These are phyloP conservation scores for Neofusicoccum cordaticola DNA, from an alignment of 2,329 filamentous ascomycete species.

Conservation along the genomic window DNA sequence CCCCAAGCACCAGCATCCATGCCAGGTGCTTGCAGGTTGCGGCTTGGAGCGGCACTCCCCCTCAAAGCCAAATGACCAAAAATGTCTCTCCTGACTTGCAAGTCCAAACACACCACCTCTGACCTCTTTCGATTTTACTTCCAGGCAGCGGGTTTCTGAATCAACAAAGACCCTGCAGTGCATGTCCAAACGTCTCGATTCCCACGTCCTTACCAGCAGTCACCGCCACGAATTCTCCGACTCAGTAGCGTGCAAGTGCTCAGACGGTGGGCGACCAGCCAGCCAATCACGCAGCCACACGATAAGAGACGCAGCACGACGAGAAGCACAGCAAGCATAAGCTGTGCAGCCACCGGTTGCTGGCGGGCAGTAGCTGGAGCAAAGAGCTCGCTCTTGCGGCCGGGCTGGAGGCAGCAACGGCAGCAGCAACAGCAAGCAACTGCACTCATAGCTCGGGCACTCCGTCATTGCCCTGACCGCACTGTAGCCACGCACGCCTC, in stretches of 20 bases:
- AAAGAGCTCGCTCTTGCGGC: neutral
- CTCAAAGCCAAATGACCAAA: neutral
- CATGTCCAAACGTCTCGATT: too few species aligned
- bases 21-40: neutral
- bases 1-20: slow-evolving; percentile 6
- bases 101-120: neutral
- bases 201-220: neutral
- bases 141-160: neutral
- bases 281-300: slow-evolving; percentile 10
- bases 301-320: slow-evolving; percentile 1
- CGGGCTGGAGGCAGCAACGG: too few species aligned
- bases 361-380: neutral
- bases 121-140: neutral
- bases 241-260: neutral
- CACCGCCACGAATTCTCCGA: slow-evolving; percentile 4
- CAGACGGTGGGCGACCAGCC: neutral
- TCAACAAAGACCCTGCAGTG: too few species aligned
- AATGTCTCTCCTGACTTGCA: neutral
- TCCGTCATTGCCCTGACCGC: neutral
- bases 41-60: neutral
- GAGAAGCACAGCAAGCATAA: neutral
- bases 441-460: neutral
- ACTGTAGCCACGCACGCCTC: neutral
- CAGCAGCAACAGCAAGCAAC: neutral
- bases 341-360: neutral